A percentile compares a stretch with the other conserved stretches of the same genome.
Evolutionary conservation across 2,329 filamentous ascomycete genomes (phyloP).

Genomic region (Botrytis fragariae): DNA sequence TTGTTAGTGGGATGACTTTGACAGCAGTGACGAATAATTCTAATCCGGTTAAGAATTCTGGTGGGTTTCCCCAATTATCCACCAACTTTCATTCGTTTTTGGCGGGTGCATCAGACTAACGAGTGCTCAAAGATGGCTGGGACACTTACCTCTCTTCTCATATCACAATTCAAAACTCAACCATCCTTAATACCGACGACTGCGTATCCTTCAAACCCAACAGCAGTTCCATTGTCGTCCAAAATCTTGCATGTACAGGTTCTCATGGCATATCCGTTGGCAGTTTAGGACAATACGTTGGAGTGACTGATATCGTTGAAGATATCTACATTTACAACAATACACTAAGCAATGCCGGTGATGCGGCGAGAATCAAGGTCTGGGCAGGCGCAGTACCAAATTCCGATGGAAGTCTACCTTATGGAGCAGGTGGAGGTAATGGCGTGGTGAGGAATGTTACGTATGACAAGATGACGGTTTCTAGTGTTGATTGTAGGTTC

Average conservation of each 20-base stretch:
- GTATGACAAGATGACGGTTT: slow-evolving; percentile 54
- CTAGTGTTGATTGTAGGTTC: slow-evolving; percentile 52
- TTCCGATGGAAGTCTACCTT: slow-evolving; percentile 46
- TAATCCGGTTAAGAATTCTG: slow-evolving; percentile 11
- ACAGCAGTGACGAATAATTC: neutral
- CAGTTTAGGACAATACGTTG: slow-evolving; percentile 54
- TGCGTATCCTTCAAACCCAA: slow-evolving; percentile 55
- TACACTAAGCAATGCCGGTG: slow-evolving; percentile 46
- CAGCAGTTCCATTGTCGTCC: slow-evolving; percentile 51
- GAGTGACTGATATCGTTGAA: slow-evolving; percentile 48
- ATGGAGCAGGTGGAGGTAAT: slow-evolving; percentile 54
- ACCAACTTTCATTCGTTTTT: neutral
- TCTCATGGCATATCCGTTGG: slow-evolving; percentile 55
- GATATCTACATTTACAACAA: slow-evolving; percentile 48
- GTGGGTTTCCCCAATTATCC: neutral
- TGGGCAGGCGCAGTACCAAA: slow-evolving; percentile 49
- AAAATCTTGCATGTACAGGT: slow-evolving; percentile 48
- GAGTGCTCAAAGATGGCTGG: slow-evolving; percentile 5
- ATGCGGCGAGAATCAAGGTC: slow-evolving; percentile 64
- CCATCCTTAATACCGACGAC: slow-evolving; percentile 42
- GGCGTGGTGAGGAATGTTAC: slow-evolving; percentile 62
- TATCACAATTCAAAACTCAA: slow-evolving; percentile 18
- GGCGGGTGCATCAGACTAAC: neutral
- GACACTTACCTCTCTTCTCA: slow-evolving; percentile 18
- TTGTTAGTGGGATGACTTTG: slow-evolving; percentile 13